Conservation (phyloP, 1,284 basidiomycete genomes). For the Farysia itapuensis region DNA sequence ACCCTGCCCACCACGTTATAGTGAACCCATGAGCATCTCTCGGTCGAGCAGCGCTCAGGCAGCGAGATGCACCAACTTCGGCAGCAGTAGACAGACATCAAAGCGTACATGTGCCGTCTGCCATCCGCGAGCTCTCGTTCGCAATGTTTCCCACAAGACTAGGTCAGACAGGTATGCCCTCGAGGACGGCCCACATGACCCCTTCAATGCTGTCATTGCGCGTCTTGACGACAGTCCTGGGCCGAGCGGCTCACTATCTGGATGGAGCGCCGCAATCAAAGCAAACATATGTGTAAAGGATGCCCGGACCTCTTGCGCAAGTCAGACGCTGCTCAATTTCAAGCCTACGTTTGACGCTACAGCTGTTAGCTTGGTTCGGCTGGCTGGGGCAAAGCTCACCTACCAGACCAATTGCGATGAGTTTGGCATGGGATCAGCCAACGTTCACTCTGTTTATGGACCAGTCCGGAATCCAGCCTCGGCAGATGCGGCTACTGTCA, state of each 20-base stretch:
- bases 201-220: background rate
- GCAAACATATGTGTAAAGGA: conserved; percentile 48
- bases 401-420: conserved; percentile 97
- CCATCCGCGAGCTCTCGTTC: too few species aligned
- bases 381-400: conserved; percentile 72
- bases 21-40: too few species aligned
- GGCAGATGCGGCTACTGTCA: background rate
- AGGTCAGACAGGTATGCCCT: too few species aligned
- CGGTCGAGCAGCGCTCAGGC: too few species aligned
- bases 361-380: conserved; percentile 70
- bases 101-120: too few species aligned
- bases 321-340: conserved; percentile 63
- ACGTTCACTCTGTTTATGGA: conserved; percentile 46
- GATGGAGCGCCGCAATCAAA: conserved; percentile 52
- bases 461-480: conserved; percentile 47
- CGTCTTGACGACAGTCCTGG: background rate
- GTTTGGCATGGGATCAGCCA: conserved; percentile 83
- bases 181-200: background rate
- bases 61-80: too few species aligned
- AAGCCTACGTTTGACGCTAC: conserved; percentile 83
- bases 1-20: too few species aligned
- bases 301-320: conserved; percentile 42
- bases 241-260: conserved; percentile 8
- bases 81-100: too few species aligned
- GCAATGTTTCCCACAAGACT: too few species aligned